Percentiles rank a stretch among this genome's conserved stretches.
These are phyloP conservation scores for Sporormia fimetaria DNA, from an alignment of 495 filamentous ascomycete species.

Conservation along the genomic window DNA sequence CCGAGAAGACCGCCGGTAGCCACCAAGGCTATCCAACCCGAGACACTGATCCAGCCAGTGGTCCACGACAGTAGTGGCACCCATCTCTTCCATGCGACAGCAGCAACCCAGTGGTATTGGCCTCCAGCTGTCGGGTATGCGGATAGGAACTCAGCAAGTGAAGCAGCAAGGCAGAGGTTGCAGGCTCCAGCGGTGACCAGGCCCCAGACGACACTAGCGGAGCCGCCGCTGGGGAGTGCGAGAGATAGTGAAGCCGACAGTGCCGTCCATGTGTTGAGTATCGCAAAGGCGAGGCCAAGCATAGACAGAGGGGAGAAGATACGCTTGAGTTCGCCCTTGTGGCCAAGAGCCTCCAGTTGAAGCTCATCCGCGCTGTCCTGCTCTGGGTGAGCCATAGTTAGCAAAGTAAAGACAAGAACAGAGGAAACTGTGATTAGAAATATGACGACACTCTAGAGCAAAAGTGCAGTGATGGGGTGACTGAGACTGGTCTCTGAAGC, in stretches of 20 bases:
- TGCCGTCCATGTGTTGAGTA: constrained; percentile 50
- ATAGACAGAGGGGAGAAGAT: constrained; percentile 44
- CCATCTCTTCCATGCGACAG: constrained; percentile 48
- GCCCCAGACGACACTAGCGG: constrained; percentile 48
- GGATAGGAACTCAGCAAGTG: constrained; percentile 60
- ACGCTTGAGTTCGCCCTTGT: constrained; percentile 31
- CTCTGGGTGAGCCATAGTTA: constrained; percentile 13
- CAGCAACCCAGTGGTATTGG: constrained; percentile 68
- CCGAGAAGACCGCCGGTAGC: constrained; percentile 33
- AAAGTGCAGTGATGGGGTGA: no score
- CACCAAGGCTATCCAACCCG: constrained; percentile 50
- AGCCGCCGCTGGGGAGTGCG: constrained; percentile 43
- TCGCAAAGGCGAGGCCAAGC: constrained; percentile 49
- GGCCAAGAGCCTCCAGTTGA: constrained; percentile 30
- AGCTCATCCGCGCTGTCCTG: constrained; percentile 30
- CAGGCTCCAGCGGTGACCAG: constrained; percentile 59
- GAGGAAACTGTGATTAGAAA: no score
- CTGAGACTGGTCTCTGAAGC: no score
- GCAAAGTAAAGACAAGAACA: background rate
- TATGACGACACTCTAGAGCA: no score
- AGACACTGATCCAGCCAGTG: constrained; percentile 66
- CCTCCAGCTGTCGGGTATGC: constrained; percentile 52
- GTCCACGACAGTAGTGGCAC: constrained; percentile 55
- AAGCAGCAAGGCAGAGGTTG: constrained; percentile 59
- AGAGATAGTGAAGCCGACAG: constrained; percentile 44